A percentile compares a stretch with the other conserved stretches of the same genome.
Conservation (phyloP, 2,329 filamentous ascomycete species). For the Fusarium denticulatum region DNA sequence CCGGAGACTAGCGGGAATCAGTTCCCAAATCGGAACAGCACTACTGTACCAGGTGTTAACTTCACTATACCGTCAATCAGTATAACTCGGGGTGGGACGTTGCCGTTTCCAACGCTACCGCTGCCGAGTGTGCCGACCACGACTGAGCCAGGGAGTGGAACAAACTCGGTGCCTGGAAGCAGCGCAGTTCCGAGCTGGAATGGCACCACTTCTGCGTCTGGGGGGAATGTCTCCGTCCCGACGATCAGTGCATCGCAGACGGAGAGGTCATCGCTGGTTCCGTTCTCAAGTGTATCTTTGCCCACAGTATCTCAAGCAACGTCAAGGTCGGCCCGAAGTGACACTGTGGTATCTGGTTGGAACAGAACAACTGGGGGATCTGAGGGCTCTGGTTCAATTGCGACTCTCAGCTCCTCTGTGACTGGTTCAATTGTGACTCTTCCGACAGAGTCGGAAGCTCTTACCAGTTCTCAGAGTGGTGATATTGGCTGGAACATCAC, state of each 20-base stretch:
- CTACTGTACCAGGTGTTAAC: neutral
- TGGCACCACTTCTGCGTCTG: neutral
- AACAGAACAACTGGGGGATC: neutral
- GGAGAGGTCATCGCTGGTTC: neutral
- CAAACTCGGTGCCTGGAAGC: neutral
- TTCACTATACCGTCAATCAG: neutral
- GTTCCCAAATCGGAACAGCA: neutral
- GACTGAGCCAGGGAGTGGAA: neutral
- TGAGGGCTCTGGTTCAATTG: neutral
- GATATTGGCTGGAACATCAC: neutral
- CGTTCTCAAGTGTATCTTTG: neutral
- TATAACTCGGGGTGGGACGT: neutral
- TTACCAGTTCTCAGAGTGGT: neutral
- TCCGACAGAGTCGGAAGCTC: neutral
- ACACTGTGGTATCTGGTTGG: neutral
- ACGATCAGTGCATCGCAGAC: neutral
- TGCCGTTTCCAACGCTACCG: neutral
- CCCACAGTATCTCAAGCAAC: neutral
- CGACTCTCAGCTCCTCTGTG: neutral
- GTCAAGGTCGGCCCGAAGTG: neutral
- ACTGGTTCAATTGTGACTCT: neutral
- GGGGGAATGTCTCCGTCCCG: neutral
- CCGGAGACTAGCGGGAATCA: neutral
- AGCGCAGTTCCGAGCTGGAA: neutral
- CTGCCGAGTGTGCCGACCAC: neutral